Base-by-base conservation (phyloP, 106 monocot species). In the Dendrobium chrysotoxum region DNA sequence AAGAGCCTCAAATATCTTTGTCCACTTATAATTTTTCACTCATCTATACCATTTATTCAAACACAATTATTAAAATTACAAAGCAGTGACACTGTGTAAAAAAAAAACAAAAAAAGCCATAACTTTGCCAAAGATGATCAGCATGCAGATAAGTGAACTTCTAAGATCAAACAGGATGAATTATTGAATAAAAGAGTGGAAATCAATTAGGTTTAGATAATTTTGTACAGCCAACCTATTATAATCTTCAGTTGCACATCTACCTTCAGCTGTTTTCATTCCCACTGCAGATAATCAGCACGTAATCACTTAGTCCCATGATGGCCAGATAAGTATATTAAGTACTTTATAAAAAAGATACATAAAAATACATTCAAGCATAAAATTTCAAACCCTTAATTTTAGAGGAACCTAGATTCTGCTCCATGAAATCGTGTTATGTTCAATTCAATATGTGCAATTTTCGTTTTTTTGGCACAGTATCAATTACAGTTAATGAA, bases 221-320 rank as follows among this genome's bases (percentile, higher is more conserved):
- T 15, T 65, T 70, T 70, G 70, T 31, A 68, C 9, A 28, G 31
- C 15, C 80, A 76, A 92, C 92, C 81, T 55, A 28, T 86, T 92
- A 44, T 90, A 92, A 64, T 92, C 72, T 58, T 88, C 93, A 83
- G 77, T 75, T 17, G 93, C 93, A 75, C 91, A 92, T 82, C 96
- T 93, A 78, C 96, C 96, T 90, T 94, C 96, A 68, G 94, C 86
- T 25, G 80, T 94, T 77, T 96, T 96, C 57, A 61, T 39, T 4
- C 90, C 90, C 86, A 61, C 93, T 94, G 79, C 70, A 80, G 13
- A 58, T 40, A 81, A 74, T 20, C 74, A 74, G 40, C 23, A 40
- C 42, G 42, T 8, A 39, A 74, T 21, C 35, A 70, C 31, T 70
- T 70, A 70, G 2, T 35, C 16, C 35, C 15, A 13, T 70, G 70